Base-by-base conservation (phyloP, 2,329 filamentous ascomycete genomes). In the Colletotrichum tropicale region DNA sequence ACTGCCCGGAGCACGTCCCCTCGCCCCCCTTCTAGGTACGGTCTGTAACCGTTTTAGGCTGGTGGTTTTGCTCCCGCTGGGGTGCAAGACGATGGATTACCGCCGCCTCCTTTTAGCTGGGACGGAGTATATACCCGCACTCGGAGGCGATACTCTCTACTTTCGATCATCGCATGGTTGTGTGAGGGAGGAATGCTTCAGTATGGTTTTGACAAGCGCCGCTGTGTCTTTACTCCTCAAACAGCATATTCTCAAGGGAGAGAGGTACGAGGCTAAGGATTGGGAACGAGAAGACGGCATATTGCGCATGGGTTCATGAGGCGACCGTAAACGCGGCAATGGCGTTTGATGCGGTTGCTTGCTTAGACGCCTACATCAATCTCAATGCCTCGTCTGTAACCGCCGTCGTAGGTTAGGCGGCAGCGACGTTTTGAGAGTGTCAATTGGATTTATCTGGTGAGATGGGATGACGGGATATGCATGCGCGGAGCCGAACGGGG, bases 91-190 rank as follows among this genome's bases (percentile, higher is more conserved):
- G 58, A 21, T 21, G 6, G 13, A 36, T 30, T 36, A 24, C 15
- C 13, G 15, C 52, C 13, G 10, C 10, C 71, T 60, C 71, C 58
- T 74, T 58, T 71, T 66, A 75, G 38, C 18, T 61, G 61, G 26
- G 24, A 36, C 68, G 71, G 71, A 71, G 32, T 74, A 74, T 66
- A 66, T 64, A 60, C 36, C 65, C 56, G 65, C 52, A 36, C 38
- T 48, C 52, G 66, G 52, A 34, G 43, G 13, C 5, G 6, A 13
- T 13, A 5, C 7, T 36, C 34, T 43, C 9, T 16, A 15, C 16
- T 18, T 21, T 55, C 7, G 66, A 48, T 70, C 43, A 62, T 56
- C 13, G 34, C 16, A 28, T 24, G 66, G 58, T 34, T 34, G 10
- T 18, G 56, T 24, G 28, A 30, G 60, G 21, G 60, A 36, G 3